phyloP scores from a whole-genome alignment of 306 rosid genomes.

The Benincasa hispida region DNA sequence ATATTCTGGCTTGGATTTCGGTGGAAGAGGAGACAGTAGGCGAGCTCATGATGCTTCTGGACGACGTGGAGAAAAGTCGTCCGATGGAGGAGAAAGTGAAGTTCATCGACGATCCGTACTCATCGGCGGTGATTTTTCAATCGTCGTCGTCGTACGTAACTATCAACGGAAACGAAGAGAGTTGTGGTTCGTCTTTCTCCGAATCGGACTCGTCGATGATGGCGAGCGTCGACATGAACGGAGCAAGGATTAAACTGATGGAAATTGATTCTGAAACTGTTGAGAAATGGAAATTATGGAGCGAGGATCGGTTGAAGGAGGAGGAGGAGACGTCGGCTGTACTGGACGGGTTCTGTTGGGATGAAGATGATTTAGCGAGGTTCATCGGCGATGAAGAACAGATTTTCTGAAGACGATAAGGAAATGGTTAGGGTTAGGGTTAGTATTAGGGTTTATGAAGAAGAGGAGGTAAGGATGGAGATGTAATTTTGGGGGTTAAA shows the following conservation, averaged over 20 bases:
- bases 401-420: not conserved
- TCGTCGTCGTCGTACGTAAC: conserved; percentile 47
- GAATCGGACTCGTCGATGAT: conserved; percentile 50
- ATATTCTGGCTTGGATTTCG: conserved; percentile 15
- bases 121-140: conserved; percentile 27
- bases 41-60: conserved; percentile 17
- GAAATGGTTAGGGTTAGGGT: not conserved
- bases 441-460: not conserved
- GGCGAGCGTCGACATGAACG: conserved; percentile 42
- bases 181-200: conserved; percentile 68
- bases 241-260: not conserved
- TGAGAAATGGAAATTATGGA: conserved; percentile 7
- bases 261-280: not conserved
- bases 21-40: conserved; percentile 8
- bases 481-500: not conserved
- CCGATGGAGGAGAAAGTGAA: conserved; percentile 7
- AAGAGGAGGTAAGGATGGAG: not conserved
- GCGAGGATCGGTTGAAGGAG: conserved; percentile 5
- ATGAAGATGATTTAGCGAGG: conserved; percentile 26
- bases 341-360: conserved; percentile 12
- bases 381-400: conserved; percentile 23
- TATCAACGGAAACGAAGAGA: conserved; percentile 68
- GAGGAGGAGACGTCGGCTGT: not conserved
- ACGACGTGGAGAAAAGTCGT: not conserved
- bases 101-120: conserved; percentile 43